Evolutionary conservation across 2,329 filamentous ascomycete species (phyloP), one percentile per base, ranked within the genome.

Genomic region (Diaporthe velutina): DNA sequence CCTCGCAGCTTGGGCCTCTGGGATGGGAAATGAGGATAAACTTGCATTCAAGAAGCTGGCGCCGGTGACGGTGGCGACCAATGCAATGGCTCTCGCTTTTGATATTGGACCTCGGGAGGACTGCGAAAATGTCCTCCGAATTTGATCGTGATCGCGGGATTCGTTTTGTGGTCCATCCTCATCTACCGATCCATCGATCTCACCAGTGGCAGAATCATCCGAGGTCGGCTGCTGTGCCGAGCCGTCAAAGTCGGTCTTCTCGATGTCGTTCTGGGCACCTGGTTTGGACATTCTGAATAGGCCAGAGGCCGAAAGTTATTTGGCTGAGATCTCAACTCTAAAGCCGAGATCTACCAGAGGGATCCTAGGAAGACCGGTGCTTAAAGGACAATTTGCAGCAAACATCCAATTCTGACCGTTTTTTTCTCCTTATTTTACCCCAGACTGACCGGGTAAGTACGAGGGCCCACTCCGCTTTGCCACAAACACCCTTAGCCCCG

Each of bases 11-110:
- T 35, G 4, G n/a, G 22, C 13, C 30, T 42, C 13, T n/a, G n/a
- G n/a, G n/a, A n/a, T n/a, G 13, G 30, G 7, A n/a, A 15, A 4
- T 13, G 19, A n/a, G 30, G 12, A 19, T 66, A 1, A 8, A 78
- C 82, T 73, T 79, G 88, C 89, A 75, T 91, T 91, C 76, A 89
- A 82, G 78, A 91, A 91, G 13, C 86, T 87, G 13, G 89, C 89
- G 5, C 89, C 89, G 0, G 88, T 87, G 8, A 90, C 83, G 0
- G 89, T 90, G 1, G 85, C 84, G 6, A 90, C 89, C 15, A 91
- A 83, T 6, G 87, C 88, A 58, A 91, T 88, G 75, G 87, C 87
- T 33, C 86, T 83, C n/a, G 83, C 86, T 77, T 85, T 90, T 30
- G 89, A 90, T 54, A 88, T 80, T 9, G 64, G 64, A 12, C 64